Percentiles rank a stretch among this genome's conserved stretches.
phyloP scores from a whole-genome alignment of 2,329 filamentous ascomycete genomes.

The Helotiales sp. region DNA sequence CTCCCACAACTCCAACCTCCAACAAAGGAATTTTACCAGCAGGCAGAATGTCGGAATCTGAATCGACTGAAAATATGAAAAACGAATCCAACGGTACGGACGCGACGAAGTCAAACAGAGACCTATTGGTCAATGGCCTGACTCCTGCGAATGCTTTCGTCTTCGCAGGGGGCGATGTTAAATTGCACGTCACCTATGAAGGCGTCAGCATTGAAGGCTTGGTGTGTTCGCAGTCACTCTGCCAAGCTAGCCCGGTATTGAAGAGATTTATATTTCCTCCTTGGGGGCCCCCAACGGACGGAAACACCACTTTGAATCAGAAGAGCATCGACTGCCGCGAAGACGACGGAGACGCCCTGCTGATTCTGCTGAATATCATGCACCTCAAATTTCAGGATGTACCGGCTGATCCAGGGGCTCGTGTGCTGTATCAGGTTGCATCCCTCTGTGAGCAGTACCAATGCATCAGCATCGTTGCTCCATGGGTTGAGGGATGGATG shows the following conservation, averaged over 20 bases:
- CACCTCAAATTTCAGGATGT: not conserved
- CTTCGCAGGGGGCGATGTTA: not conserved
- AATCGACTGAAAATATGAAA: not conserved
- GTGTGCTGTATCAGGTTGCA: not conserved
- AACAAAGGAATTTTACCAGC: too few relatives aligned
- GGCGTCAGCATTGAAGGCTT: not conserved
- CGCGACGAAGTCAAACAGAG: not conserved
- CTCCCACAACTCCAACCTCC: too few relatives aligned
- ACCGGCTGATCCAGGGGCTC: not conserved
- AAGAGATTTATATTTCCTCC: not conserved
- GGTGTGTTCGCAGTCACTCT: not conserved
- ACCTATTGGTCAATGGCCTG: not conserved
- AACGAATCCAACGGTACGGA: not conserved
- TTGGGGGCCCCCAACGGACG: not conserved
- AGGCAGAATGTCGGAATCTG: too few relatives aligned
- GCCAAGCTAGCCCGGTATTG: not conserved
- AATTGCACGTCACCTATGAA: not conserved
- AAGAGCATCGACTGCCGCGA: conserved; percentile 4
- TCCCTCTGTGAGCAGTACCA: not conserved
- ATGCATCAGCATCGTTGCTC: not conserved
- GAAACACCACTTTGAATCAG: not conserved
- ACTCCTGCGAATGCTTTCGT: not conserved
- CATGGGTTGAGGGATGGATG: not conserved
- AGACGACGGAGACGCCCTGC: not conserved
- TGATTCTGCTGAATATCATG: not conserved